Evolutionary conservation across 2,329 filamentous ascomycete genomes (phyloP).

Genomic region (Fusarium equiseti): DNA sequence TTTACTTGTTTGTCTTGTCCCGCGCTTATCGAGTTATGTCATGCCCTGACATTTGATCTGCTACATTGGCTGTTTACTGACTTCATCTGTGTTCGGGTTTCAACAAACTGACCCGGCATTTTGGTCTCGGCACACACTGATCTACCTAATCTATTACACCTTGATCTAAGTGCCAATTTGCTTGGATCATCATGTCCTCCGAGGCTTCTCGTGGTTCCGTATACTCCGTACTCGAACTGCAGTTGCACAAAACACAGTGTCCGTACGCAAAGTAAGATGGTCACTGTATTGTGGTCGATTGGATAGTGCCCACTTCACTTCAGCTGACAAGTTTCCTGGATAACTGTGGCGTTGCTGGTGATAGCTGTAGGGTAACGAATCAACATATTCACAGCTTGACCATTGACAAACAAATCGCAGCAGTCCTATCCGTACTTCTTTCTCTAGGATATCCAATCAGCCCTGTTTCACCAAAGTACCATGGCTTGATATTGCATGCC

Average conservation of each 20-base stretch:
- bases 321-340: constrained; percentile 15
- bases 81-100: constrained; percentile 5
- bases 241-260: constrained; percentile 6
- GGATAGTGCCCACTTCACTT: constrained; percentile 2
- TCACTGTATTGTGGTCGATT: neutral
- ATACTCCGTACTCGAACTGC: neutral
- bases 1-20: neutral
- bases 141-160: neutral
- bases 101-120: neutral
- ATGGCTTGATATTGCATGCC: neutral
- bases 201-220: neutral
- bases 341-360: constrained; percentile 11
- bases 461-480: neutral
- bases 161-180: neutral
- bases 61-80: neutral
- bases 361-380: neutral
- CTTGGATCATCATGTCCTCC: constrained; percentile 3
- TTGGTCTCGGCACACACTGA: constrained; percentile 2
- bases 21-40: neutral
- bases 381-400: neutral
- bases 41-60: neutral
- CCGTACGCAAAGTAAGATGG: neutral
- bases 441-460: neutral
- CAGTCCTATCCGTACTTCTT: neutral
- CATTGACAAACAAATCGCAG: neutral